Base-by-base conservation (phyloP, 2,329 filamentous ascomycete species). In the Talaromyces funiculosus region DNA sequence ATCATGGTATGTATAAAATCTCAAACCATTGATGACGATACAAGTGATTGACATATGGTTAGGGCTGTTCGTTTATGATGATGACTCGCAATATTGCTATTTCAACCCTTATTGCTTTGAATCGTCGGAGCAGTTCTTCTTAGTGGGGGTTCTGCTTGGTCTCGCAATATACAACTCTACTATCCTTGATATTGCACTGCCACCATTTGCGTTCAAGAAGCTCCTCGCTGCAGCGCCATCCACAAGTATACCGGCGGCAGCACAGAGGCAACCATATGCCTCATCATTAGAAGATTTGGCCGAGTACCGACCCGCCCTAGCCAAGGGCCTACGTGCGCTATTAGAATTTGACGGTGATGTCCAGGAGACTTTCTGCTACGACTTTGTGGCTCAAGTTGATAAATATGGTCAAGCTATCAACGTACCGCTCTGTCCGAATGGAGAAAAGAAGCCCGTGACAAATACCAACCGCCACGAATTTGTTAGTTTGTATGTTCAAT, bases 161-260 rank as follows among this genome's bases (percentile, higher is more conserved):
- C 80, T 97, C 61, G 92, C 92, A 14, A 96, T 97, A 63, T 96
- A 96, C 77, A 96, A 97, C 73, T 95, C 90, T 2, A 96, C 90
- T 0, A 96, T 96, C 66, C 80, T 97, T 18, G 92, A 96, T 70
- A 84, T 96, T 53, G 89, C 90, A 1, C 82, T 97, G 20, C 92
- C 92, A 1, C 90, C 92, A 0, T 96, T 96, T 72, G 88, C 90
- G 1, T 97, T 96, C 71, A 87, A 90, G 65, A 96, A 96, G 72
- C 82, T 97, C 20, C 81, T 96, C 42, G 86, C 90, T 3, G 86
- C 90, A 8, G 88, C 88, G 1, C 90, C 90, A n/a, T 75, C 81
- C 1, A 80, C 84, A 10, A 82, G 82, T 8, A 79, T 80, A 18
- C 80, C 82, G 26, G 81, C 82, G 1, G 82, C 86, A 61, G 82